These are phyloP conservation scores for Ambrosiella beaveri DNA, from an alignment of 2,329 filamentous ascomycete genomes.

Conservation along the genomic window DNA sequence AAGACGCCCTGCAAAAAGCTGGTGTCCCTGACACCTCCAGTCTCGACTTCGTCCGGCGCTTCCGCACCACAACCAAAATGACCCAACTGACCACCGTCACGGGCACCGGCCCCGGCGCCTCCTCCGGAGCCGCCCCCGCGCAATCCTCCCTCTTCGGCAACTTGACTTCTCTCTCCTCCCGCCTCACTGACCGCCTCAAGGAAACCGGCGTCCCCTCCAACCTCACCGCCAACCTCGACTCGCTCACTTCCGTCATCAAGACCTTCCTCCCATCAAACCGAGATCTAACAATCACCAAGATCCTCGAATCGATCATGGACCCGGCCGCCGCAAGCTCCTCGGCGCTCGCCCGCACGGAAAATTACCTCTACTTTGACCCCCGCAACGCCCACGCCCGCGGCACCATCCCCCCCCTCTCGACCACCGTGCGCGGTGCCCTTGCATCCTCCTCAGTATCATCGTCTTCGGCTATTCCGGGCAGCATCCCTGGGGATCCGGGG, in stretches of 20 bases:
- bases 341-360: conserved; percentile 89
- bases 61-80: conserved; percentile 91
- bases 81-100: conserved; percentile 91
- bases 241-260: conserved; percentile 87
- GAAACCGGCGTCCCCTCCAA: conserved; percentile 62
- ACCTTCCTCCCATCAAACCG: conserved; percentile 95
- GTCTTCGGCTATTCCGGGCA: conserved; percentile 27
- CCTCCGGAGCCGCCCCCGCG: conserved; percentile 41
- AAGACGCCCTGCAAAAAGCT: conserved; percentile 60
- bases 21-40: conserved; percentile 56
- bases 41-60: conserved; percentile 72
- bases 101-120: conserved; percentile 37
- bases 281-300: conserved; percentile 91
- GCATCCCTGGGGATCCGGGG: conserved; percentile 21
- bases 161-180: conserved; percentile 79
- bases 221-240: conserved; percentile 69
- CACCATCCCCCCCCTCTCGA: conserved; percentile 66
- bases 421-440: neutral
- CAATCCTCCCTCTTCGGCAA: conserved; percentile 53
- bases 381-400: conserved; percentile 83
- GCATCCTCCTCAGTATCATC: conserved; percentile 38
- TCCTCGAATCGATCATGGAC: conserved; percentile 96
- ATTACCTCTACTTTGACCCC: conserved; percentile 94
- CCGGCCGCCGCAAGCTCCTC: conserved; percentile 75
- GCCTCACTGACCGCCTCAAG: conserved; percentile 84